phyloP scores from a whole-genome alignment of 768 basidiomycete genomes.

The Austroboletus festivus region DNA sequence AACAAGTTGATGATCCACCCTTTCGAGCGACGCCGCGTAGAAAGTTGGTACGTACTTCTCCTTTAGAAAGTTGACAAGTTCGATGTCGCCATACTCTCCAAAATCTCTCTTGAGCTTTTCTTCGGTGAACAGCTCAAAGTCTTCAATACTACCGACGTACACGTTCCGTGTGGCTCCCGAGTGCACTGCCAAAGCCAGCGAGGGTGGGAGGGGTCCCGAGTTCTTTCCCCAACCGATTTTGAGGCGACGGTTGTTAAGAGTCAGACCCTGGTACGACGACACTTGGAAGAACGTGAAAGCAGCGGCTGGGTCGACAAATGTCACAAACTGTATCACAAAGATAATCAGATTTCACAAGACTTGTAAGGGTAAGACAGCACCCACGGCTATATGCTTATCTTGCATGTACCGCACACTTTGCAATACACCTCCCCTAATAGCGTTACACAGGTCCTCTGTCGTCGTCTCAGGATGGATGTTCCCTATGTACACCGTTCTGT shows the following conservation, averaged over 20 bases:
- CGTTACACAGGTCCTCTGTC: conserved; percentile 93
- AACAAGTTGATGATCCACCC: neutral
- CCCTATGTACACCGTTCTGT: conserved; percentile 92
- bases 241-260: conserved; percentile 87
- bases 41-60: conserved; percentile 69
- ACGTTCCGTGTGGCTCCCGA: conserved; percentile 95
- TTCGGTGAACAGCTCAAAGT: conserved; percentile 89
- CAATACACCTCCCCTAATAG: conserved; percentile 93
- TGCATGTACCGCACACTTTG: conserved; percentile 95
- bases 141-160: conserved; percentile 92
- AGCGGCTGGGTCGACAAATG: conserved; percentile 90
- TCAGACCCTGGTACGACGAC: conserved; percentile 85
- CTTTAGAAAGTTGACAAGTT: conserved; percentile 92
- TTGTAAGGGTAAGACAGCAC: conserved; percentile 27
- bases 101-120: conserved; percentile 92
- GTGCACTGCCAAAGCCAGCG: conserved; percentile 84
- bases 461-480: conserved; percentile 97
- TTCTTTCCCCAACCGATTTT: conserved; percentile 99
- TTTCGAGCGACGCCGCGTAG: neutral
- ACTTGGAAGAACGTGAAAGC: conserved; percentile 95
- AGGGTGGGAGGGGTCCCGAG: conserved; percentile 80
- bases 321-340: conserved; percentile 69
- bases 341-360: conserved; percentile 3
- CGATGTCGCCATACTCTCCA: conserved; percentile 94
- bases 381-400: conserved; percentile 94